Conservation (phyloP, 345 rosid genomes). For the Limnanthes douglasii region DNA sequence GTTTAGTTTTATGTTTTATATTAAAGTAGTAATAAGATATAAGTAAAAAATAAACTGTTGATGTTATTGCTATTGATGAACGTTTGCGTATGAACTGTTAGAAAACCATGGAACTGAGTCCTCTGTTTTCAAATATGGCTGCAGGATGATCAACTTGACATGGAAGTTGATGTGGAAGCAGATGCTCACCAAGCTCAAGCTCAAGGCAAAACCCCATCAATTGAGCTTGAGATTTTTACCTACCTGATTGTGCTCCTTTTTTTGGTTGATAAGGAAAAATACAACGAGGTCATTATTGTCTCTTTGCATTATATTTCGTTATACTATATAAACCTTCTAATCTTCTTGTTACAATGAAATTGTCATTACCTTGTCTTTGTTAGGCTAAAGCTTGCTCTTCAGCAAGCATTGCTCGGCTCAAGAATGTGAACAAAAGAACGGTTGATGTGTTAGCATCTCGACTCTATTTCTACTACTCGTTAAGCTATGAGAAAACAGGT, state of each 20-base stretch:
- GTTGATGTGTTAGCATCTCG: conserved; percentile 73
- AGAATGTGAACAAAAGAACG: conserved; percentile 57
- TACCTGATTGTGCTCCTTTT: conserved; percentile 58
- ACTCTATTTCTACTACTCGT: conserved; percentile 63
- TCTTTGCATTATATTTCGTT: neutral
- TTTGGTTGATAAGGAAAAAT: conserved; percentile 66
- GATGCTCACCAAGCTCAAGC: conserved; percentile 32
- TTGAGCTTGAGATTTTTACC: conserved; percentile 66
- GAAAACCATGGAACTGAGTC: too few relatives aligned
- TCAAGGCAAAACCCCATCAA: conserved; percentile 38
- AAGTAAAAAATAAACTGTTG: too few relatives aligned
- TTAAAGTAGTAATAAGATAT: too few relatives aligned
- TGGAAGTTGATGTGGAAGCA: conserved; percentile 83
- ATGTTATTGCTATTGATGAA: too few relatives aligned
- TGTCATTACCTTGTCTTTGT: conserved; percentile 4
- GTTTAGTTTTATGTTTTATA: too few relatives aligned
- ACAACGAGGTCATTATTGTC: conserved; percentile 31
- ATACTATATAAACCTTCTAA: neutral
- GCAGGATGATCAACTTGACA: conserved; percentile 63
- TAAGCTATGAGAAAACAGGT: conserved; percentile 61
- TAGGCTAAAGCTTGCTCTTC: conserved; percentile 90
- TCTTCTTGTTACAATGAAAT: neutral
- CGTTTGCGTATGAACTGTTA: too few relatives aligned
- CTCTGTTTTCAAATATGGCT: neutral
- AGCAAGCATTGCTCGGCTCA: conserved; percentile 56